A percentile compares a stretch with the other conserved stretches of the same genome.
These are phyloP conservation scores for Parascedosporium putredinis DNA, from an alignment of 2,329 filamentous ascomycete genomes.

Conservation along the genomic window DNA sequence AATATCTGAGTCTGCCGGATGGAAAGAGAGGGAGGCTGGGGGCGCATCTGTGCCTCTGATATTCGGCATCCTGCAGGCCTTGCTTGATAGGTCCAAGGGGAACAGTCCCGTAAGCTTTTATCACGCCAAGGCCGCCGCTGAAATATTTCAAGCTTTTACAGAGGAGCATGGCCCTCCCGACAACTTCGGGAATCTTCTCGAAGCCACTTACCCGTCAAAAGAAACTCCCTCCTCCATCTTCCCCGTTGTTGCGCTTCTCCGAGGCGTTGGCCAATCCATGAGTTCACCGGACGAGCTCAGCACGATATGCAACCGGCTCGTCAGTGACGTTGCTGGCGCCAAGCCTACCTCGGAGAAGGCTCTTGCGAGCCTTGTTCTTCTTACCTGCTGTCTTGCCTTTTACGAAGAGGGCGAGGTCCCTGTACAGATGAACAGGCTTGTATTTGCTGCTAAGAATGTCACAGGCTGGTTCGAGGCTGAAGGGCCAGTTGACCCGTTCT, in stretches of 20 bases:
- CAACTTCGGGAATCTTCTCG: slow-evolving; percentile 36
- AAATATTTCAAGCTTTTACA: slow-evolving; percentile 35
- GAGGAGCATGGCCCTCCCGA: slow-evolving; percentile 35
- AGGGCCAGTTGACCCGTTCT: slow-evolving; percentile 29
- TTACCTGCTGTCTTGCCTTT: slow-evolving; percentile 41
- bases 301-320: slow-evolving; percentile 47
- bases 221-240: slow-evolving; percentile 35
- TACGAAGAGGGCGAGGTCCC: slow-evolving; percentile 44
- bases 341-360: slow-evolving; percentile 32
- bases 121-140: slow-evolving; percentile 39
- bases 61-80: neutral
- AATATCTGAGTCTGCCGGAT: slow-evolving; percentile 1
- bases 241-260: slow-evolving; percentile 37
- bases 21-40: slow-evolving; percentile 12
- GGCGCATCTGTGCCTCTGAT: neutral
- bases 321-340: slow-evolving; percentile 49
- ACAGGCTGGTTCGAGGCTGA: slow-evolving; percentile 56
- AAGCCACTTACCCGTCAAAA: slow-evolving; percentile 36
- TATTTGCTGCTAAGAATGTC: slow-evolving; percentile 75
- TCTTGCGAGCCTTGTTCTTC: slow-evolving; percentile 37
- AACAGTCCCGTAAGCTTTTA: slow-evolving; percentile 38
- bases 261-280: slow-evolving; percentile 40
- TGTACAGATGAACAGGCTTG: slow-evolving; percentile 56
- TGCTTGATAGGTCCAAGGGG: slow-evolving; percentile 23
- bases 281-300: slow-evolving; percentile 36